Base-by-base conservation (phyloP, 345 rosid species). In the Brassica incana region DNA sequence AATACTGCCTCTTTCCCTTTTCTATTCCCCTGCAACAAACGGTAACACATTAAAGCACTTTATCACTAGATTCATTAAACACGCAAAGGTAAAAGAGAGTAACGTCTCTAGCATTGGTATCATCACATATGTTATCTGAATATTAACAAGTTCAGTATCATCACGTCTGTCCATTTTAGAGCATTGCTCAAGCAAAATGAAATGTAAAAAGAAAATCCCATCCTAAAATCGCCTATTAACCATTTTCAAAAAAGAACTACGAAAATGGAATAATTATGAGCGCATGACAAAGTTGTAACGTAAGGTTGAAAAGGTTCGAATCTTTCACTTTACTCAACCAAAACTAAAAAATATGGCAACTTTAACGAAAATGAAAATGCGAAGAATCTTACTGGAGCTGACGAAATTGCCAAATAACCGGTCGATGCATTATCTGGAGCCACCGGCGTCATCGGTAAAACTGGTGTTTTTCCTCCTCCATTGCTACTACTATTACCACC, bases 361-460 rank as follows among this genome's bases (percentile, higher is more conserved):
- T 81, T 81, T 72, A 65, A 50, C 27, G 35, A 5, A 52, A 68
- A 10, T 32, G 33, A 14, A 69, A 30, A 65, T 72, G 56, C 54
- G 25, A 43, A 75, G 45, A 69, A 60, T 77, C 89, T 82, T 71
- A 86, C 87, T 81, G 82, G 72, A 32, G 82, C 70, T 5, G 79
- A 62, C 50, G 91, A 88, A 72, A 86, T 85, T 2, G 91, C 83
- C 81, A 88, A 71, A 77, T 88, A 88, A 67, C 86, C 89, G 8
- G 77, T 68, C 18, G 88, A 81, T 2, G 84, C 65, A 80, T 72
- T 73, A 29, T 66, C 81, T 5, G 83, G 83, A 5, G 76, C 16
- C n/a, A 77, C 52, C 10, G 84, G 85, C n/a, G 74, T 2, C 20
- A 78, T 23, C 4, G 84, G 82, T 0, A 1, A 5, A 20, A 54